phyloP scores from a whole-genome alignment of 257 asterid species.

The Gentiana straminea region DNA sequence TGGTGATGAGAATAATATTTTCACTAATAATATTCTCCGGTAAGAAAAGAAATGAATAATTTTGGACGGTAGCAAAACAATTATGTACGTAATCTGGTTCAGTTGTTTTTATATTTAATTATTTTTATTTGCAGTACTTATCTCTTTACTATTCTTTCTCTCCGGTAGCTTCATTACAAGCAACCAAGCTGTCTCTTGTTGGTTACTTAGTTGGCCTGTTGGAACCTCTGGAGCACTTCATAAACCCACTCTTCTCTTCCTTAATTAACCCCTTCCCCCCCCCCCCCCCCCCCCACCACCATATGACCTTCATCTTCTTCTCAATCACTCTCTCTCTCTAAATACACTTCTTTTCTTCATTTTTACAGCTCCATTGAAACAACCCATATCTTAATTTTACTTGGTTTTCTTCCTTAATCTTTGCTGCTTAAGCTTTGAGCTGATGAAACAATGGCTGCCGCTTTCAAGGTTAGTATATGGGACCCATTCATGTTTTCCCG shows the following conservation, averaged over 20 bases:
- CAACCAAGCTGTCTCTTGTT: constrained; percentile 99
- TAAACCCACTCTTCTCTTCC: no score
- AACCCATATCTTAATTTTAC: no score
- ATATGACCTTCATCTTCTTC: not conserved
- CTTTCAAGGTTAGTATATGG: no score
- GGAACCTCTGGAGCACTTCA: constrained; percentile 62
- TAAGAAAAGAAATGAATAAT: no score
- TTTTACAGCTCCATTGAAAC: not conserved
- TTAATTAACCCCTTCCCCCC: not conserved
- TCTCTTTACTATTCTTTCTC: not conserved
- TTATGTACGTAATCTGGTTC: no score
- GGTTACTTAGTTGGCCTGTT: constrained; percentile 56
- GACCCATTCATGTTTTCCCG: no score
- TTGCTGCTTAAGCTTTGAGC: no score
- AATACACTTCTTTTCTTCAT: not conserved
- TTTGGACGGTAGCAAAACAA: no score
- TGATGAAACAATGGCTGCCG: no score
- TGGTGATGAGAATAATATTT: no score
- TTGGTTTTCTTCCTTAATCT: no score
- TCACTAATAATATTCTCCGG: no score
- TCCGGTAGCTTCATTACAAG: constrained; percentile 64
- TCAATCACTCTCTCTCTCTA: not conserved
- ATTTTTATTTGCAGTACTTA: constrained; percentile 36
- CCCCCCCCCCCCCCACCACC: not conserved
- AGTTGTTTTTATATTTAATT: constrained; percentile 14